Base-by-base conservation (phyloP, 1,284 basidiomycete genomes). In the Exobasidium rhododendri region DNA sequence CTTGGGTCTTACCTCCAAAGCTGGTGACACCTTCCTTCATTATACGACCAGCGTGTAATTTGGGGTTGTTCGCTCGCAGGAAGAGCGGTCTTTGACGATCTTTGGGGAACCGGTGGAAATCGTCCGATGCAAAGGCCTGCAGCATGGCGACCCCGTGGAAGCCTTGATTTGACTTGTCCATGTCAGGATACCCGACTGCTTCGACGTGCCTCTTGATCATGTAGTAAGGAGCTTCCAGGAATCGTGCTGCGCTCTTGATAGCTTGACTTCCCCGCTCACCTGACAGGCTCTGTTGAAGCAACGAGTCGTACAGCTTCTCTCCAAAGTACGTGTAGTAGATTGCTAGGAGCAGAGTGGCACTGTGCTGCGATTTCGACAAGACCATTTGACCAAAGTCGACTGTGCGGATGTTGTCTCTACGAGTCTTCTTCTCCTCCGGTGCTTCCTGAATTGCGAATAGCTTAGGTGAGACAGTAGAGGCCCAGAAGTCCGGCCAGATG, bases 281-380 rank as follows among this genome's bases (percentile, higher is more conserved):
- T 24, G 24, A n/a, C 4, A 26, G 28, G 13, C 47, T 50, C 28
- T 50, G 47, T 50, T 50, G 47, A 24, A 24, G 47, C 28, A 50
- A 50, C 22, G 47, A 50, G 4, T 50, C 47, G 24, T 50, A 50
- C 47, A 50, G 28, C 13, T 50, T 26, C 28, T 20, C 20, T 24
- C 47, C 47, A 50, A 50, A 50, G 24, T 50, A 50, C 13, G 47
- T 50, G 47, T 50, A 50, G 28, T 50, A 50, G 28, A 50, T 50
- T 20, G 47, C 22, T 4, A 50, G 47, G 13, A 50, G 26, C 14
- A 50, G 47, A 50, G 47, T 50, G 13, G 47, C 47, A 26, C 47
- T 50, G 13, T 50, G 47, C 4, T 24, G n/a, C 13, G 47, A 50
- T 26, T 50, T 50, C 13, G 47, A 50, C 4, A 50, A 14, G 2